phyloP scores from a whole-genome alignment of 768 basidiomycete species.

The Mycena olivaceomarginata region DNA sequence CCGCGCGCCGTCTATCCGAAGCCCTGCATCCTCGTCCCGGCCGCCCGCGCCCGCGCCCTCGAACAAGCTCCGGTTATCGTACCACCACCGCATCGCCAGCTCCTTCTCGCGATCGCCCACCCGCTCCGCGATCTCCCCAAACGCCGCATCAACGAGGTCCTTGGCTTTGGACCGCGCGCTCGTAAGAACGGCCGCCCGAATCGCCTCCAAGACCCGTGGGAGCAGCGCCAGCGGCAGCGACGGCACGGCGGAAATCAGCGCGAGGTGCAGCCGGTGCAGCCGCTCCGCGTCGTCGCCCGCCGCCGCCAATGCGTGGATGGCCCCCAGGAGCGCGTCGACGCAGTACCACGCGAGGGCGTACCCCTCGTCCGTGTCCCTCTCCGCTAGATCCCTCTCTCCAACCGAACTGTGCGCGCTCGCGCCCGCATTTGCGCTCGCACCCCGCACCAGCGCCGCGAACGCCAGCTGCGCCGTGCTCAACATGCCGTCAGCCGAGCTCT shows the following conservation, averaged over 20 bases:
- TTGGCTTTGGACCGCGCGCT: conserved; percentile 48
- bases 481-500: conserved; percentile 80
- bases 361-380: conserved; percentile 44
- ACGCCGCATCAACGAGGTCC: conserved; percentile 75
- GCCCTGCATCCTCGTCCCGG: neutral
- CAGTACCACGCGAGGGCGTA: conserved; percentile 82
- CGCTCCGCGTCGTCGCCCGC: conserved; percentile 46
- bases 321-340: conserved; percentile 72
- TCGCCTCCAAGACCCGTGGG: conserved; percentile 70
- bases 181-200: conserved; percentile 57
- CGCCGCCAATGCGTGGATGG: conserved; percentile 60
- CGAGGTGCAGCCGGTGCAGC: conserved; percentile 76
- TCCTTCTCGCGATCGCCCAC: conserved; percentile 84
- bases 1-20: neutral
- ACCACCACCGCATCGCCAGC: conserved; percentile 85
- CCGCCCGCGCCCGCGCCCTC: conserved; percentile 15
- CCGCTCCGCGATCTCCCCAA: conserved; percentile 77
- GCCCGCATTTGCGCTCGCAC: conserved; percentile 67
- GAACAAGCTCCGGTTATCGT: conserved; percentile 59
- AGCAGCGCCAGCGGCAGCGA: conserved; percentile 77
- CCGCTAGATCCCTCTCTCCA: neutral
- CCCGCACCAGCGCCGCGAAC: conserved; percentile 81
- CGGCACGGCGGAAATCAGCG: conserved; percentile 79
- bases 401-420: neutral
- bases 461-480: conserved; percentile 84